Base-by-base conservation (phyloP, 768 basidiomycete species). In the Psilocybe cubensis region DNA sequence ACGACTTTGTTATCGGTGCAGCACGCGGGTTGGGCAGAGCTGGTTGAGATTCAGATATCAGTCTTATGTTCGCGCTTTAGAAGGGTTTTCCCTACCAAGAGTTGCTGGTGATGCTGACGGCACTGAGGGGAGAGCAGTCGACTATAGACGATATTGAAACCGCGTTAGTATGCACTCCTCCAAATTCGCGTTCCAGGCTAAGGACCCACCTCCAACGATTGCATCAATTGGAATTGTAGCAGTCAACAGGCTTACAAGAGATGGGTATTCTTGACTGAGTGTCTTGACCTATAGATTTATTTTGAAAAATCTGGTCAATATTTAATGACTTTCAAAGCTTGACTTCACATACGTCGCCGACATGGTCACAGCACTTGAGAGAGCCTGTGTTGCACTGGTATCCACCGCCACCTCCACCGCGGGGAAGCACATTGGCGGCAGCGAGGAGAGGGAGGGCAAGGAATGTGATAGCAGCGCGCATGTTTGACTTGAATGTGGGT, bases 1-100 rank as follows among this genome's bases (percentile, higher is more conserved):
- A 63, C 63, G 58, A 66, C 66, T 6, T 42, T 18, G 57, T 66
- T 66, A 8, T 42, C 38, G 31, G 62, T 54, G 64, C 67, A 68
- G 57, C 67, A 68, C 45, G 56, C 66, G 3, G 64, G 47, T 52
- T 68, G 67, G 14, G 33, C 20, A 29, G 58, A 28, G 59, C 67
- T 68, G 12, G 31, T 44, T 14, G 20, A 11, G 27, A 12, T n/a
- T n/a, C n/a, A n/a, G n/a, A n/a, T n/a, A n/a, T n/a, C n/a, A n/a
- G n/a, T n/a, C n/a, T n/a, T n/a, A n/a, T n/a, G n/a, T n/a, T n/a
- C n/a, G n/a, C n/a, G n/a, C n/a, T n/a, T 46, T n/a, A 20, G 7
- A 12, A 24, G 28, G 8, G 12, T 4, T 3, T 7, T 40, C 18
- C 2, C 6, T 57, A 49, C 60, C 60, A 69, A 23, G 49, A 55